Base-by-base conservation (phyloP, 2,329 filamentous ascomycete species). In the Emergomyces orientalis region DNA sequence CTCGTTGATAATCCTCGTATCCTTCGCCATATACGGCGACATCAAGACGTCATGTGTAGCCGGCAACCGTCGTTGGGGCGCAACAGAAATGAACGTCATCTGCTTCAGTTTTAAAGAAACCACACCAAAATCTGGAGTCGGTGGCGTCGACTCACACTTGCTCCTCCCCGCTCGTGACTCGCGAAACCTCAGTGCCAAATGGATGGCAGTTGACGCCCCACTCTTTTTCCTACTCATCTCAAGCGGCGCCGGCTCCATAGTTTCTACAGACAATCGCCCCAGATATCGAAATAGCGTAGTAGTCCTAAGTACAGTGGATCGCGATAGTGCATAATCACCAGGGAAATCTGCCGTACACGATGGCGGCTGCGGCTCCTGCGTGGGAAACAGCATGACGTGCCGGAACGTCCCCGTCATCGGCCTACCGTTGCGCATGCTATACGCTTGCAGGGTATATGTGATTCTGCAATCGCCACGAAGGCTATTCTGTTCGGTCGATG, bases 311-410 rank as follows among this genome's bases (percentile, higher is more conserved):
- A 47, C 43, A 13, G 52, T 45, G 13, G 34, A 55, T 37, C 32
- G 37, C 14, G 58, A 60, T 11, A 63, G 49, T 17, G 27, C 30
- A 14, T 63, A 63, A 25, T 63, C 57, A 1, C 58, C 62, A 13
- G 62, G 62, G 54, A 63, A 63, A 47, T 63, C 62, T 13, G 34
- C 47, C 19, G 62, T 63, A 49, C 62, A 63, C 11, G 54, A 51
- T 6, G 62, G 62, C 30, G 62, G 62, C 49, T 63, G 56, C 9
- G 59, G 27, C 25, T 60, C 57, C 47, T 61, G 49, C 6, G 62
- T 60, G 2, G 62, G 62, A 37, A 54, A 63, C 25, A 63, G 51
- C 30, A 32, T n/a, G 39, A 63, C 43, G 22, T 49, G 47, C 7
- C 58, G 62, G 17, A 47, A 27, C 3, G 58, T 47, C 41, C 54